These are phyloP conservation scores for Nannizzia gypsea DNA, from an alignment of 2,329 filamentous ascomycete species.

Conservation along the genomic window DNA sequence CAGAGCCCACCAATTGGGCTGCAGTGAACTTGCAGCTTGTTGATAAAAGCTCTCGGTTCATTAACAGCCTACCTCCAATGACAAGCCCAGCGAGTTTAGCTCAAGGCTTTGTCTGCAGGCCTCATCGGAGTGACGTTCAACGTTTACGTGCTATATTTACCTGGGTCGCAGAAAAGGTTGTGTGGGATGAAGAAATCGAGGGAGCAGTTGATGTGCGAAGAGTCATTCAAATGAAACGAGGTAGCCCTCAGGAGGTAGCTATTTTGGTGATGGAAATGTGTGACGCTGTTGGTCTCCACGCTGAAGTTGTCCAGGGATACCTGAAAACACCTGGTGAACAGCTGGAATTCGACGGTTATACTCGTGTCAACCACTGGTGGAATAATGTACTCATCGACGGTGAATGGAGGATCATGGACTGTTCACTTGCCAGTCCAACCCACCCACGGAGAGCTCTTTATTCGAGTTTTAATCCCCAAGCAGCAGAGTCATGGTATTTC, in stretches of 20 bases:
- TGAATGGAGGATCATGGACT: constrained; percentile 95
- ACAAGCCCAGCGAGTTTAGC: constrained; percentile 73
- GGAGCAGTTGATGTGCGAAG: constrained; percentile 65
- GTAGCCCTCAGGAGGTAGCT: constrained; percentile 80
- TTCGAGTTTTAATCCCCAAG: constrained; percentile 56
- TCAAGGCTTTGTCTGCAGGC: constrained; percentile 84
- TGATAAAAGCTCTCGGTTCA: constrained; percentile 89
- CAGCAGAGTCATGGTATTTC: constrained; percentile 87
- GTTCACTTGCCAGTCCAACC: constrained; percentile 79
- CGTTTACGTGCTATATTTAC: constrained; percentile 88
- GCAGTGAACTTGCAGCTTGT: constrained; percentile 71
- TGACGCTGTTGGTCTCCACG: constrained; percentile 70
- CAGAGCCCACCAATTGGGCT: constrained; percentile 68
- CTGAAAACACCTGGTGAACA: constrained; percentile 81
- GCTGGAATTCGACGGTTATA: constrained; percentile 66
- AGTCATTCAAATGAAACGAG: constrained; percentile 73
- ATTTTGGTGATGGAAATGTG: constrained; percentile 89
- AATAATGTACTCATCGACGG: constrained; percentile 86
- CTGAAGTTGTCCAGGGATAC: constrained; percentile 78
- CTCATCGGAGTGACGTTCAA: constrained; percentile 89
- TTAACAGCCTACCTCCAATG: constrained; percentile 68
- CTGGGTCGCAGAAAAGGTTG: constrained; percentile 89
- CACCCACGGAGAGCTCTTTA: constrained; percentile 70
- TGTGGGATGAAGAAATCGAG: constrained; percentile 88
- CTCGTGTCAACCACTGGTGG: constrained; percentile 95